Percentiles rank a stretch among this genome's conserved stretches.
Conservation (phyloP, 805 yeast species). For the Cyberlindnera misumaiensis region DNA sequence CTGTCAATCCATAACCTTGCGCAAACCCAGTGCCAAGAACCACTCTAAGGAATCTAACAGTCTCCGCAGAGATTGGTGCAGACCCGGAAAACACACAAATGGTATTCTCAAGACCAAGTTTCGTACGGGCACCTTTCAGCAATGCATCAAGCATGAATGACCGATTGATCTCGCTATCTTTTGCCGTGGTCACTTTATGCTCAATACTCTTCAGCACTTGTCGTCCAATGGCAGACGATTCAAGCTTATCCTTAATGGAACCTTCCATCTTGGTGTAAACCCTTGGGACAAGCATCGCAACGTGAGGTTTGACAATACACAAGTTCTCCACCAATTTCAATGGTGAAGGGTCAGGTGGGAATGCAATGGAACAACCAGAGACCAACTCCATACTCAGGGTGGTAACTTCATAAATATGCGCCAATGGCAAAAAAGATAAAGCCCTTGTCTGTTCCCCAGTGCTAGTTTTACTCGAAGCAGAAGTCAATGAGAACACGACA, state of each 20-base stretch:
- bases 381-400: slow-evolving; percentile 25
- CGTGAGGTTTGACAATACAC: slow-evolving; percentile 37
- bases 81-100: slow-evolving; percentile 38
- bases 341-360: slow-evolving; percentile 39
- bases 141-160: slow-evolving; percentile 8
- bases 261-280: slow-evolving; percentile 48
- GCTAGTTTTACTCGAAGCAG: slow-evolving; percentile 5
- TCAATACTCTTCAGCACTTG: slow-evolving; percentile 11
- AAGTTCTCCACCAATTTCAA: slow-evolving; percentile 44
- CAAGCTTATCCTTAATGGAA: slow-evolving; percentile 29
- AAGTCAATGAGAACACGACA: slow-evolving; percentile 22
- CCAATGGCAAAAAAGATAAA: slow-evolving; percentile 44
- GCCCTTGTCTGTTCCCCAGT: slow-evolving; percentile 23
- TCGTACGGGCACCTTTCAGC: slow-evolving; percentile 32
- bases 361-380: slow-evolving; percentile 38
- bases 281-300: slow-evolving; percentile 49
- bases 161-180: slow-evolving; percentile 4
- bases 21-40: slow-evolving; percentile 36
- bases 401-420: slow-evolving; percentile 54
- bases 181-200: slow-evolving; percentile 8
- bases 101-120: slow-evolving; percentile 33
- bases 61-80: slow-evolving; percentile 53
- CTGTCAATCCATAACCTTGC: slow-evolving; percentile 60
- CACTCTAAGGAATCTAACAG: slow-evolving; percentile 47
- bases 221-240: slow-evolving; percentile 9